Percentiles rank a stretch among this genome's conserved stretches.
Conservation (phyloP, 163 green algal species). For the Coccomyxa subellipsoidea region DNA sequence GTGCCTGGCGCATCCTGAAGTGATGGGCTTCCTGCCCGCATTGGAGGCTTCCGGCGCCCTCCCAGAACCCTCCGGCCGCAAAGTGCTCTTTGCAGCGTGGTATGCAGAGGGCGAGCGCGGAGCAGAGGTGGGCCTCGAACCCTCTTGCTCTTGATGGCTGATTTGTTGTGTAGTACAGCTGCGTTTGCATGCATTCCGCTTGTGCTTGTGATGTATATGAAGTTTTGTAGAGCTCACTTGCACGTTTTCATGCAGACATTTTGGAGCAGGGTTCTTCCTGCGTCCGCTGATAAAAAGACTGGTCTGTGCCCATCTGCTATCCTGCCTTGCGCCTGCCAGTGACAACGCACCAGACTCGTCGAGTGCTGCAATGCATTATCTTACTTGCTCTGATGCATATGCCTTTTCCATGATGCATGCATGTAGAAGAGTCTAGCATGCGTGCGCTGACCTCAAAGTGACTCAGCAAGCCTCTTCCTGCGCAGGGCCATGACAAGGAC, state of each 20-base stretch:
- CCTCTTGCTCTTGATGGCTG: too few species aligned
- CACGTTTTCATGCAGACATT: background rate
- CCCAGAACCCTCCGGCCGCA: background rate
- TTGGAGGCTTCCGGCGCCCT: background rate
- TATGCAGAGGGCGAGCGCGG: constrained; percentile 6
- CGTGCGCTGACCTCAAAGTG: too few species aligned
- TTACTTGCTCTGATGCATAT: background rate
- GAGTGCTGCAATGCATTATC: background rate
- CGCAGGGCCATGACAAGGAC: constrained; percentile 5
- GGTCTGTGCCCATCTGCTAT: background rate
- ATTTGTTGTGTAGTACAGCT: too few species aligned
- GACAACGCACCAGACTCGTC: background rate
- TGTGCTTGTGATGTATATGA: background rate
- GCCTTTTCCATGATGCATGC: too few species aligned
- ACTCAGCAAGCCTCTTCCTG: too few species aligned
- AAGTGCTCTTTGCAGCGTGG: background rate
- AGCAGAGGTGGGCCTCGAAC: background rate
- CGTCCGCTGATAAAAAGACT: background rate
- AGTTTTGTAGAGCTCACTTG: background rate
- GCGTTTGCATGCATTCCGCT: background rate
- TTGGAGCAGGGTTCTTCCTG: background rate
- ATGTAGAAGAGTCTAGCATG: too few species aligned
- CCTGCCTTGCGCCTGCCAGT: background rate
- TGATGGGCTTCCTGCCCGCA: background rate
- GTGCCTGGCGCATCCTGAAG: constrained; percentile 1